Percentiles rank a stretch among this genome's conserved stretches.
These are phyloP conservation scores for Cladorrhinum samala DNA, from an alignment of 495 filamentous ascomycete genomes.

Conservation along the genomic window DNA sequence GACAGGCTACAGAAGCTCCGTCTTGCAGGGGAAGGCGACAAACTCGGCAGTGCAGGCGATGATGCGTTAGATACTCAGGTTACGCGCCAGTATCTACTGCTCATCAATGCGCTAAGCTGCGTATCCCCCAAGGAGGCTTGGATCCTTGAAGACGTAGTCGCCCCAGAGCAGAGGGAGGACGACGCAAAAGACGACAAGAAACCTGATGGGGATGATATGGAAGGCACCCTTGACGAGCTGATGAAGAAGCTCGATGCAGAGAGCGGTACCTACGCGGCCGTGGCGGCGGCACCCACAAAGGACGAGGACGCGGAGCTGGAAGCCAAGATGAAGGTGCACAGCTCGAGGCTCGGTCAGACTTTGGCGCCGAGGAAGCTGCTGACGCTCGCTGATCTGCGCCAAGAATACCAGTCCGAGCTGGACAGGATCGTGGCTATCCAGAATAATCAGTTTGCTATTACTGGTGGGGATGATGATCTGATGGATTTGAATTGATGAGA, in stretches of 20 bases:
- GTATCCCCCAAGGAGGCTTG: slow-evolving; percentile 77
- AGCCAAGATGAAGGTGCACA: slow-evolving; percentile 18
- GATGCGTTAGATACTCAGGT: slow-evolving; percentile 52
- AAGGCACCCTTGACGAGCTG: slow-evolving; percentile 23
- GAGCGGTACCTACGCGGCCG: not conserved
- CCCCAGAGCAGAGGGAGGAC: slow-evolving; percentile 19
- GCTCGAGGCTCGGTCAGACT: slow-evolving; percentile 5
- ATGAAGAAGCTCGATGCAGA: slow-evolving; percentile 15
- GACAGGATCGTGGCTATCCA: slow-evolving; percentile 63
- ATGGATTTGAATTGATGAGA: slow-evolving; percentile 35
- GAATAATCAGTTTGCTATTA: slow-evolving; percentile 52
- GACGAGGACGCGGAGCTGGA: slow-evolving; percentile 26
- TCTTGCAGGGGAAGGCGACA: slow-evolving; percentile 42
- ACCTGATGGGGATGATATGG: slow-evolving; percentile 20
- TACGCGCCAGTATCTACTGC: slow-evolving; percentile 64
- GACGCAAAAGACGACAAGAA: slow-evolving; percentile 31
- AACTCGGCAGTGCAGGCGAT: slow-evolving; percentile 38
- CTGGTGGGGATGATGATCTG: slow-evolving; percentile 34
- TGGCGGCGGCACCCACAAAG: slow-evolving; percentile 5
- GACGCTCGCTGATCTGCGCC: slow-evolving; percentile 74
- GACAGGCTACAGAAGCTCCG: slow-evolving; percentile 52
- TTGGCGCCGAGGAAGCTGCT: slow-evolving; percentile 54
- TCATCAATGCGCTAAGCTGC: slow-evolving; percentile 84
- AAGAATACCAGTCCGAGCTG: slow-evolving; percentile 79
- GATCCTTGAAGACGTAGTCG: slow-evolving; percentile 45